These are phyloP conservation scores for Nannochloropsis granulata DNA, from an alignment of 108 stramenopile genomes.

Conservation along the genomic window DNA sequence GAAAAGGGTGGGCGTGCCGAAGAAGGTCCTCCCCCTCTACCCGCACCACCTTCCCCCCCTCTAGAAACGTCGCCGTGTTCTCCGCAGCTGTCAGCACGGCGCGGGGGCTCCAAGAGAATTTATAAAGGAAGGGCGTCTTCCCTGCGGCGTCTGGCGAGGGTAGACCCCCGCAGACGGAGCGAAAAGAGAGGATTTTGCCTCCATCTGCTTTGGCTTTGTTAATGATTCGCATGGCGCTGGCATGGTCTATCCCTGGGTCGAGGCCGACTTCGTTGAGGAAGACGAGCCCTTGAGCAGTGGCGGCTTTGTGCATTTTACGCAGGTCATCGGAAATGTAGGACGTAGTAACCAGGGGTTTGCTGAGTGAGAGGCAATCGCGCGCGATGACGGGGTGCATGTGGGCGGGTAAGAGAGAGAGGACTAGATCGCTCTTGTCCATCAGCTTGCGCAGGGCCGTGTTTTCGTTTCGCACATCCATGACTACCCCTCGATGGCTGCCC, in stretches of 20 bases:
- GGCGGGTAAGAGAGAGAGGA: conserved; percentile 63
- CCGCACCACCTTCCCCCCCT: conserved; percentile 28
- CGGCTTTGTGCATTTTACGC: conserved; percentile 29
- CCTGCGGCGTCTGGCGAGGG: conserved; percentile 57
- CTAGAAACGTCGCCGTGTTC: conserved; percentile 50
- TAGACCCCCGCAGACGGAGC: conserved; percentile 60
- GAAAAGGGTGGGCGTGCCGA: background rate
- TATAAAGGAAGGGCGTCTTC: conserved; percentile 63
- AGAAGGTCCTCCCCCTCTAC: conserved; percentile 19
- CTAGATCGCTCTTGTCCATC: conserved; percentile 49
- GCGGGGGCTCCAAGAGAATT: conserved; percentile 71
- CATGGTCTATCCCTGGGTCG: conserved; percentile 71
- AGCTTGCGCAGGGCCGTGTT: conserved; percentile 20
- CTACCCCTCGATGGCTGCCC: background rate
- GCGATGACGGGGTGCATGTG: conserved; percentile 57
- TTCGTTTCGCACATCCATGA: background rate
- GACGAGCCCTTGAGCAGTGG: conserved; percentile 43
- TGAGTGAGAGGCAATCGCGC: conserved; percentile 40
- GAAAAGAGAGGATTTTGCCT: conserved; percentile 46
- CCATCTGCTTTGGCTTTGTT: conserved; percentile 50
- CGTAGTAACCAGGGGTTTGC: background rate
- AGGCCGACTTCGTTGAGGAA: conserved; percentile 70
- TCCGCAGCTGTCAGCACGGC: conserved; percentile 56
- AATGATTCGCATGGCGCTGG: conserved; percentile 54
- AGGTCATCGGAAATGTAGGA: conserved; percentile 20